A percentile compares a stretch with the other conserved stretches of the same genome.
phyloP scores from a whole-genome alignment of 2,329 filamentous ascomycete genomes.

The Fusarium equiseti region DNA sequence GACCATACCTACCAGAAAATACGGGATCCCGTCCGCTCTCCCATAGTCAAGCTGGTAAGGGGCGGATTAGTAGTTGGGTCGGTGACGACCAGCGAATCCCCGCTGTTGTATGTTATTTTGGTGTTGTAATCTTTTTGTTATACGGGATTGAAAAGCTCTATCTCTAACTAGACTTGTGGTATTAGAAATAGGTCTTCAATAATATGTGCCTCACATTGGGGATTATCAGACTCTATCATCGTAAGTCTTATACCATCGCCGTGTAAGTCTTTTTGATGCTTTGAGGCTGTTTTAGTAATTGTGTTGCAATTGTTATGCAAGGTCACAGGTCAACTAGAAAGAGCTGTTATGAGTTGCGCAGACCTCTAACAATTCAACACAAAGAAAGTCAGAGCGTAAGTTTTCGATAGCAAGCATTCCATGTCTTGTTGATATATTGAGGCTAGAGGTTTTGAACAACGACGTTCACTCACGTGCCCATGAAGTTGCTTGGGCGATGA shows the following conservation, averaged over 20 bases:
- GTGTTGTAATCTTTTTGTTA: neutral
- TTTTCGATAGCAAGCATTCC: slow-evolving; percentile 8
- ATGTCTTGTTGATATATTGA: slow-evolving; percentile 3
- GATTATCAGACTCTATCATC: neutral
- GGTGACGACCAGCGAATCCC: slow-evolving; percentile 15
- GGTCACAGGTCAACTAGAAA: neutral
- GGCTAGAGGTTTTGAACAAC: slow-evolving; percentile 16
- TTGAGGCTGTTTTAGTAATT: neutral
- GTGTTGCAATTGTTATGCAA: neutral
- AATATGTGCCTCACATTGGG: neutral
- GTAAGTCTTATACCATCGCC: neutral
- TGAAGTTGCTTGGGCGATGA: slow-evolving; percentile 30
- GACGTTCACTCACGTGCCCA: neutral
- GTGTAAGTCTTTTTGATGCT: neutral
- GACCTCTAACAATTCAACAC: neutral
- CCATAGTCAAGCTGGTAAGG: slow-evolving; percentile 12
- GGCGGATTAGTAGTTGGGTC: slow-evolving; percentile 17
- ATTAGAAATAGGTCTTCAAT: neutral
- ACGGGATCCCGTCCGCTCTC: slow-evolving; percentile 15
- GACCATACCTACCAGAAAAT: slow-evolving; percentile 13
- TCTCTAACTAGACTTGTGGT: neutral
- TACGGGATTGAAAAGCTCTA: neutral
- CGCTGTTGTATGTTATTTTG: slow-evolving; percentile 8
- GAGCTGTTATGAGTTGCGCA: too few relatives aligned
- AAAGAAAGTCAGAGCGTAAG: neutral